phyloP scores from a whole-genome alignment of 768 basidiomycete species.

The Pleurotus cornucopiae region DNA sequence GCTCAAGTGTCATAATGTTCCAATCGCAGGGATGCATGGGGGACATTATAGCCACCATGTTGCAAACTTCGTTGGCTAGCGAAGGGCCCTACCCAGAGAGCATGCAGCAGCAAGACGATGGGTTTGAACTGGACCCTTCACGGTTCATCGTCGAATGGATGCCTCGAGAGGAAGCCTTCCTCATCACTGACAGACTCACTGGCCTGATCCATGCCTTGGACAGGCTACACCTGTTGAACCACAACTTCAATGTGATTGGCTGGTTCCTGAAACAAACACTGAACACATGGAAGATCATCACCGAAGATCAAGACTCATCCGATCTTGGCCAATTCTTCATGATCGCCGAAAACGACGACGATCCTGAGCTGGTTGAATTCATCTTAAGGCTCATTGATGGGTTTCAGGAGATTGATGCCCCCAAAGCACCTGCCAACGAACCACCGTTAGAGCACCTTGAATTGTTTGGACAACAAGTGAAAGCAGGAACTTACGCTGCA shows the following conservation, averaged over 20 bases:
- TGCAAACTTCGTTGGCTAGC: neutral
- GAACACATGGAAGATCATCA: neutral
- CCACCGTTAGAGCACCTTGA: neutral
- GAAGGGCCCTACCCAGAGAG: neutral
- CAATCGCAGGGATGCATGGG: too few relatives aligned
- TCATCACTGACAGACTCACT: neutral
- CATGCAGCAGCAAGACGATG: neutral
- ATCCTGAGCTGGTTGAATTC: neutral
- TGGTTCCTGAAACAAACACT: neutral
- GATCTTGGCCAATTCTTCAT: neutral
- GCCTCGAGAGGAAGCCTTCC: neutral
- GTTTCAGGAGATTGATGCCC: neutral
- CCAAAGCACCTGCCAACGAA: neutral
- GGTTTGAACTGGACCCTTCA: neutral
- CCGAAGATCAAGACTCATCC: neutral
- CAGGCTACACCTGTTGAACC: neutral
- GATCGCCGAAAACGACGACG: neutral
- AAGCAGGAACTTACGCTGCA: slow-evolving; percentile 2
- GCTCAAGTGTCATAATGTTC: too few relatives aligned
- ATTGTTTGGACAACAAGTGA: neutral
- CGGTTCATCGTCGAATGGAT: neutral
- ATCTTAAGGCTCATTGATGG: neutral
- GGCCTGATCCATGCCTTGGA: neutral
- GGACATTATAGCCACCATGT: neutral
- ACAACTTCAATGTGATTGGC: neutral